Conservation (phyloP, 257 asterid species). For the Primulina tabacum region DNA sequence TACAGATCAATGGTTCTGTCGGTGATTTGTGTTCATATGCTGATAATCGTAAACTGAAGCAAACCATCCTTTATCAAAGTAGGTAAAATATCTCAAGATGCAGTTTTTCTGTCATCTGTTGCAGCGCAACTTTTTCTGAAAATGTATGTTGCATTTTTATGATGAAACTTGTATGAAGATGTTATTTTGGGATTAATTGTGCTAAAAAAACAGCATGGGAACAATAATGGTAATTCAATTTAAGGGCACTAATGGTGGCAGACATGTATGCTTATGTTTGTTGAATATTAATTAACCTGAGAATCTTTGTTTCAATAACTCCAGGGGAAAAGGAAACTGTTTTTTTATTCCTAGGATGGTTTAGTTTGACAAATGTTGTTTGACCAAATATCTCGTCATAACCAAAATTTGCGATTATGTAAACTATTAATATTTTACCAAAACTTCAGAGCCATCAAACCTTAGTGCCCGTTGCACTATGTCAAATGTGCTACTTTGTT, state of each 20-base stretch:
- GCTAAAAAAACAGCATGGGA: background rate
- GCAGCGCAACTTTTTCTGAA: background rate
- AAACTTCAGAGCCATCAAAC: conserved; percentile 9
- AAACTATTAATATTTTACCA: background rate
- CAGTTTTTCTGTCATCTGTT: background rate
- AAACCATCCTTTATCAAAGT: too few relatives aligned
- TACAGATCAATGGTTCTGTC: background rate
- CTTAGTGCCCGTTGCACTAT: conserved; percentile 2
- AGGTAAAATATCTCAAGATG: background rate
- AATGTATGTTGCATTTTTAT: background rate
- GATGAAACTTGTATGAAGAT: background rate
- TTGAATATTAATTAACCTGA: background rate
- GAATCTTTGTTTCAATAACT: background rate
- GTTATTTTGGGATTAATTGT: background rate
- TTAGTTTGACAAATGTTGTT: background rate
- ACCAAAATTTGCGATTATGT: background rate
- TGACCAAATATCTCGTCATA: background rate
- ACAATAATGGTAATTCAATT: background rate
- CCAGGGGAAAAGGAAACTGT: background rate
- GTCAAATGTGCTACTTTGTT: conserved; percentile 17
- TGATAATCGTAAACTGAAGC: background rate
- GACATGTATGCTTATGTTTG: background rate
- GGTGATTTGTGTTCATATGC: background rate
- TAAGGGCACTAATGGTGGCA: background rate
- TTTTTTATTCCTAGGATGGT: background rate